These are phyloP conservation scores for Pyrenophora seminiperda DNA, from an alignment of 2,329 filamentous ascomycete genomes.

Conservation along the genomic window DNA sequence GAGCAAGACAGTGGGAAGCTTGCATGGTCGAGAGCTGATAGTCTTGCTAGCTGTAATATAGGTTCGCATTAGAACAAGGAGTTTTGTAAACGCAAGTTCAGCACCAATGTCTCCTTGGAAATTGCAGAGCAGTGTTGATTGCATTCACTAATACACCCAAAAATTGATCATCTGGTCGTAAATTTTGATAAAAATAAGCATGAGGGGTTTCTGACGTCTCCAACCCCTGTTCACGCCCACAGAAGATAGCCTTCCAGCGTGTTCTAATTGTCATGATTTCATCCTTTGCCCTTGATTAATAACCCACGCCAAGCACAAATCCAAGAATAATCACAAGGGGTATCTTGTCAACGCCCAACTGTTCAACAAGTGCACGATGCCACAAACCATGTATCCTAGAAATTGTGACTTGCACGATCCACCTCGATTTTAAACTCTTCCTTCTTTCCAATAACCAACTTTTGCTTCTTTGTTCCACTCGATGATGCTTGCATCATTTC, in stretches of 20 bases:
- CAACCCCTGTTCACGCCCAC: no score
- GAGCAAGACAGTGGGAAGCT: slow-evolving; percentile 7
- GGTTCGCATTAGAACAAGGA: slow-evolving; percentile 32
- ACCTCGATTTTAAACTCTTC: slow-evolving; percentile 40
- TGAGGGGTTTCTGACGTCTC: no score
- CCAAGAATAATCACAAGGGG: neutral
- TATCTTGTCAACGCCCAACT: slow-evolving; percentile 6
- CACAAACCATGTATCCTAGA: slow-evolving; percentile 1
- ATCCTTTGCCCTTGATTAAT: no score
- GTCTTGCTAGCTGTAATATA: slow-evolving; percentile 44
- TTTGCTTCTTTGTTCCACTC: slow-evolving; percentile 15
- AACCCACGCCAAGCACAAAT: neutral
- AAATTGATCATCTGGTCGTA: no score
- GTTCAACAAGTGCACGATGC: neutral
- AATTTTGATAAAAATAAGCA: no score
- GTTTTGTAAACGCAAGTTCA: slow-evolving; percentile 8
- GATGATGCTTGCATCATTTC: slow-evolving; percentile 12
- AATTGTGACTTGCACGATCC: slow-evolving; percentile 25
- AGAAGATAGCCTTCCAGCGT: neutral
- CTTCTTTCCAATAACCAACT: slow-evolving; percentile 38
- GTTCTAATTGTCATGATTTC: neutral
- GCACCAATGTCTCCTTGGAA: no score
- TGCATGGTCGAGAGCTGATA: slow-evolving; percentile 21
- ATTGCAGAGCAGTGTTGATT: no score
- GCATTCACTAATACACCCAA: no score